Evolutionary conservation across 2,329 filamentous ascomycete genomes (phyloP), one percentile per base, ranked within the genome.

Genomic region (Colletotrichum tofieldiae): DNA sequence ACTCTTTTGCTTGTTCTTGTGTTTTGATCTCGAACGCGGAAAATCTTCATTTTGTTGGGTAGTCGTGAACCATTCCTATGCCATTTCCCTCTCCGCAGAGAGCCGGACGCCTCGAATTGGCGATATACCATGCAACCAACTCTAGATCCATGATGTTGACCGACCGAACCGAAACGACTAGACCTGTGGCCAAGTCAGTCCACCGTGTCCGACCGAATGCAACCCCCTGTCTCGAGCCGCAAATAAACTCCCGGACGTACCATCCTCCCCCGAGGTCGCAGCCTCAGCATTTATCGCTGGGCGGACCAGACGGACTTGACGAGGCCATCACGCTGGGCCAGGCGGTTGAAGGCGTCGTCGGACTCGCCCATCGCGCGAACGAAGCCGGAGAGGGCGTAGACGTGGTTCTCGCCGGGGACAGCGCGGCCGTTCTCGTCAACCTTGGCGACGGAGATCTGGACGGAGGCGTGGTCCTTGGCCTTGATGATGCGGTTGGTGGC

Each of bases 401-500:
- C 92, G 87, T 98, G 93, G 92, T 95, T 97, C 90, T 98, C 96
- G 87, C 96, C 95, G 79, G 94, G 94, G 88, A 92, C 82, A 78
- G 95, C 95, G 81, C 95, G 94, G 85, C 96, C 96, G 89, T 95
- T 97, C 93, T 99, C 96, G 87, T 98, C 96, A 81, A 99, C 96
- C 90, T 98, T 98, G 86, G 93, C 96, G 84, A 99, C 90, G 81
- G 93, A 94, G 87, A 99, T 94, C 88, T 99, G 96, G 81, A 98
- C 96, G 76, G 94, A 97, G 81, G 94, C 96, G 91, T 99, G 96
- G 89, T 99, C 96, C 90, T 98, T 98, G 90, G 96, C 95, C 91
- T 98, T 98, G 93, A 99, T 98, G 91, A 98, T 98, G 89, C 96
- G 94, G 94, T 97, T 97, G 86, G 96, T 98, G 81, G 95, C 95